These are phyloP conservation scores for Aechmea fasciata DNA, from an alignment of 176 grass and related monocot species.

Conservation along the genomic window DNA sequence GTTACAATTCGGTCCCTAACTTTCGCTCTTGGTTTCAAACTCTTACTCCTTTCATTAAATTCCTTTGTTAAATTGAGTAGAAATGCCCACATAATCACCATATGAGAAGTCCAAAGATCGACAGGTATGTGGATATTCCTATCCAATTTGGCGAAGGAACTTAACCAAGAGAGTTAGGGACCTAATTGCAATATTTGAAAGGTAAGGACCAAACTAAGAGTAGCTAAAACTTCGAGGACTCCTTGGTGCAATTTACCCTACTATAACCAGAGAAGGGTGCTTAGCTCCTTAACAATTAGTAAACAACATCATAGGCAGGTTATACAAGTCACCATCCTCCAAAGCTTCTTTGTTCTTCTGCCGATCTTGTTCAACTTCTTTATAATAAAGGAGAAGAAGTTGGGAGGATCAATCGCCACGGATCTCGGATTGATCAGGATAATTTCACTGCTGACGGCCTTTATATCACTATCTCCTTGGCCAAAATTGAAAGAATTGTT, in stretches of 20 bases:
- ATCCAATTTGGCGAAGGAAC: too few relatives aligned
- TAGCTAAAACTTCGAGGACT: too few relatives aligned
- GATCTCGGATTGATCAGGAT: not conserved
- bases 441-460: not conserved
- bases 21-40: too few relatives aligned
- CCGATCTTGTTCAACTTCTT: conserved; percentile 32
- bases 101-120: too few relatives aligned
- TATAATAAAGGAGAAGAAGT: conserved; percentile 27
- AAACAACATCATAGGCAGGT: conserved; percentile 10
- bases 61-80: too few relatives aligned
- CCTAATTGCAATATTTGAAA: too few relatives aligned
- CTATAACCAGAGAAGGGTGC: not conserved
- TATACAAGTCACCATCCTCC: conserved; percentile 32
- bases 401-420: conserved; percentile 7
- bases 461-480: conserved; percentile 16
- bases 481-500: conserved; percentile 20
- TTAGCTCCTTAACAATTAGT: not conserved
- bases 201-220: too few relatives aligned
- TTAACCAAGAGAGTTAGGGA: too few relatives aligned
- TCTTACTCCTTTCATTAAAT: too few relatives aligned
- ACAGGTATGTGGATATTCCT: too few relatives aligned
- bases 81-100: too few relatives aligned
- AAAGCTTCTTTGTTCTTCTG: conserved; percentile 31
- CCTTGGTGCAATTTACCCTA: not conserved
- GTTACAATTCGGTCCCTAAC: too few relatives aligned